phyloP scores from a whole-genome alignment of 2,329 filamentous ascomycete species.

The Fonsecaea pugnacius region DNA sequence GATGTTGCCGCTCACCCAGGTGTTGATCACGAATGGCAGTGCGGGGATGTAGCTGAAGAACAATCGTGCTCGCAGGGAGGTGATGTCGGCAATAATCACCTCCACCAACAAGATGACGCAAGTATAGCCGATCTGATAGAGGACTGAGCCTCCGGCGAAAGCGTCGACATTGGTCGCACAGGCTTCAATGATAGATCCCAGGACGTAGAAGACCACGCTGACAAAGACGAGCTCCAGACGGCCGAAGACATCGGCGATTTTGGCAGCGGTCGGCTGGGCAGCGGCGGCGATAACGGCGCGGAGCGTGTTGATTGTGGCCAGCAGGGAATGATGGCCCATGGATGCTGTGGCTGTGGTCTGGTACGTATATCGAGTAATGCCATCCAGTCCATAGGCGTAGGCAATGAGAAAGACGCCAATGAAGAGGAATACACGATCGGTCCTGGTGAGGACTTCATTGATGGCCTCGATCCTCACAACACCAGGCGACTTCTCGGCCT shows the following conservation, averaged over 20 bases:
- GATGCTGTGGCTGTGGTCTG: slow-evolving; percentile 59
- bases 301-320: slow-evolving; percentile 64
- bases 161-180: slow-evolving; percentile 53
- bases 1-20: slow-evolving; percentile 66
- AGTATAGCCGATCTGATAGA: slow-evolving; percentile 69
- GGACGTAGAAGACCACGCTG: slow-evolving; percentile 61
- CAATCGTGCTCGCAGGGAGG: slow-evolving; percentile 65
- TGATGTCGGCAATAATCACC: slow-evolving; percentile 67
- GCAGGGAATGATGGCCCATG: slow-evolving; percentile 59
- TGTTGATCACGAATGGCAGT: slow-evolving; percentile 64
- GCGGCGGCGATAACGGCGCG: slow-evolving; percentile 64
- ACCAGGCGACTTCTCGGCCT: slow-evolving; percentile 53
- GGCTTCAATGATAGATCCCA: slow-evolving; percentile 63
- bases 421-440: slow-evolving; percentile 63
- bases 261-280: slow-evolving; percentile 62
- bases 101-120: slow-evolving; percentile 65
- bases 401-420: slow-evolving; percentile 65
- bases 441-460: slow-evolving; percentile 55
- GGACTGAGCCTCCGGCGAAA: slow-evolving; percentile 62
- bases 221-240: slow-evolving; percentile 62
- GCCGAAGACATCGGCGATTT: slow-evolving; percentile 67
- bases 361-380: slow-evolving; percentile 28
- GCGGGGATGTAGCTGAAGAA: slow-evolving; percentile 69
- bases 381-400: slow-evolving; percentile 58
- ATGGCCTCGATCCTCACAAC: slow-evolving; percentile 65